These are phyloP conservation scores for Ophiostoma himal-ulmi DNA, from an alignment of 2,329 filamentous ascomycete species.

Conservation along the genomic window DNA sequence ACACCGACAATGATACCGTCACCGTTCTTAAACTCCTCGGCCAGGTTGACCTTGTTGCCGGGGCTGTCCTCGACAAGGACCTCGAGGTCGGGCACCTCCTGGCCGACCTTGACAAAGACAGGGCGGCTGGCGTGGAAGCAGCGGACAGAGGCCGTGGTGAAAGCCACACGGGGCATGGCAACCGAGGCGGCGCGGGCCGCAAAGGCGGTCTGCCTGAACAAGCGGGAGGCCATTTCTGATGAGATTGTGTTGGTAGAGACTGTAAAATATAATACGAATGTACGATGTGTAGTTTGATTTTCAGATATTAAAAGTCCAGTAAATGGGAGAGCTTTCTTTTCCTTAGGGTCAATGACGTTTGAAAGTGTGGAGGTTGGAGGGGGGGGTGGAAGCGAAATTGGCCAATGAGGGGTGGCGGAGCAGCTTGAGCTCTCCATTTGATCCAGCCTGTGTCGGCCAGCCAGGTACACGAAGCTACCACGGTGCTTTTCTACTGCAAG, in stretches of 20 bases:
- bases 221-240: constrained; percentile 22
- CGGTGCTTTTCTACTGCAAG: background rate
- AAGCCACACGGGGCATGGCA: constrained; percentile 4
- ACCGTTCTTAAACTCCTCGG: constrained; percentile 63
- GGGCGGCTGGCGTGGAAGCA: constrained; percentile 60
- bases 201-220: constrained; percentile 21
- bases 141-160: constrained; percentile 15
- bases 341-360: constrained; percentile 13
- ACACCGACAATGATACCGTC: constrained; percentile 82
- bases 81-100: constrained; percentile 69
- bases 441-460: background rate
- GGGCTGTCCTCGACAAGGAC: constrained; percentile 80
- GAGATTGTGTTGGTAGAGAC: background rate
- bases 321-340: background rate
- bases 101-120: constrained; percentile 67
- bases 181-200: constrained; percentile 21
- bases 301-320: background rate
- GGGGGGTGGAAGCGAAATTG: background rate
- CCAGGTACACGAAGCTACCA: background rate
- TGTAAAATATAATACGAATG: background rate
- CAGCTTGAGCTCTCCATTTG: background rate
- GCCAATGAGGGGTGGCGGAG: constrained; percentile 17
- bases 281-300: background rate
- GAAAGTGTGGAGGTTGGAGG: constrained; percentile 1
- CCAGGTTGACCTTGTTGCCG: constrained; percentile 83